These are phyloP conservation scores for Pseudocercospora pini-densiflorae DNA, from an alignment of 2,329 filamentous ascomycete species.

Conservation along the genomic window DNA sequence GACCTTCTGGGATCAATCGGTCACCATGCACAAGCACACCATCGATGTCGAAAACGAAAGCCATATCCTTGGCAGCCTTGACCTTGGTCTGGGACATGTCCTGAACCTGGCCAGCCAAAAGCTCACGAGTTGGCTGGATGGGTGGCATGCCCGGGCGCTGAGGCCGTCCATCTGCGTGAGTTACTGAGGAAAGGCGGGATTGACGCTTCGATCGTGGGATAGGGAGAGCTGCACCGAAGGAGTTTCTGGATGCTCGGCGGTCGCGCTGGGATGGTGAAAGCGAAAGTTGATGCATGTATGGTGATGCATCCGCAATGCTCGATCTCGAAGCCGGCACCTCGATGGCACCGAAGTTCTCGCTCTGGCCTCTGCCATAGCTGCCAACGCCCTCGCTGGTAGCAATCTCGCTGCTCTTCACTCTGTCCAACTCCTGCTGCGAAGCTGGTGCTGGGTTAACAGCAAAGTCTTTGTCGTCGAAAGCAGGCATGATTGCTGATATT, in stretches of 20 bases:
- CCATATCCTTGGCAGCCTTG: constrained; percentile 74
- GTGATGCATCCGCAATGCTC: constrained; percentile 68
- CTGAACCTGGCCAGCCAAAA: constrained; percentile 72
- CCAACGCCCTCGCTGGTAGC: constrained; percentile 25
- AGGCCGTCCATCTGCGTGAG: constrained; percentile 52
- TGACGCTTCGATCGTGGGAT: constrained; percentile 73
- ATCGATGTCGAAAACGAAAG: constrained; percentile 79
- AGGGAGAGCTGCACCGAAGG: constrained; percentile 72
- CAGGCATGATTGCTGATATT: constrained; percentile 57
- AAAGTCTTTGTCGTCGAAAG: constrained; percentile 63
- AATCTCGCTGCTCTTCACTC: constrained; percentile 35
- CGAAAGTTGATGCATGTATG: constrained; percentile 76
- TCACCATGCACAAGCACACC: constrained; percentile 77
- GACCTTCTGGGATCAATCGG: constrained; percentile 69
- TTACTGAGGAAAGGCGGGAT: constrained; percentile 68
- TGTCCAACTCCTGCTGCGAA: constrained; percentile 38
- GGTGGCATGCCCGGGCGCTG: constrained; percentile 62
- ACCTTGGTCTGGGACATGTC: constrained; percentile 70
- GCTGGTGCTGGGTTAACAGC: constrained; percentile 45
- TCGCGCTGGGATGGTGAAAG: constrained; percentile 69
- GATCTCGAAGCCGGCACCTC: constrained; percentile 73
- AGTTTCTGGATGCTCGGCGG: constrained; percentile 72
- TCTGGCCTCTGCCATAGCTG: constrained; percentile 29
- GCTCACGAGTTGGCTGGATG: constrained; percentile 66
- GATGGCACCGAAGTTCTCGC: constrained; percentile 53